Percentiles rank a stretch among this genome's conserved stretches.
Evolutionary conservation across 345 rosid species (phyloP).

Genomic region (Aquilaria sinensis): DNA sequence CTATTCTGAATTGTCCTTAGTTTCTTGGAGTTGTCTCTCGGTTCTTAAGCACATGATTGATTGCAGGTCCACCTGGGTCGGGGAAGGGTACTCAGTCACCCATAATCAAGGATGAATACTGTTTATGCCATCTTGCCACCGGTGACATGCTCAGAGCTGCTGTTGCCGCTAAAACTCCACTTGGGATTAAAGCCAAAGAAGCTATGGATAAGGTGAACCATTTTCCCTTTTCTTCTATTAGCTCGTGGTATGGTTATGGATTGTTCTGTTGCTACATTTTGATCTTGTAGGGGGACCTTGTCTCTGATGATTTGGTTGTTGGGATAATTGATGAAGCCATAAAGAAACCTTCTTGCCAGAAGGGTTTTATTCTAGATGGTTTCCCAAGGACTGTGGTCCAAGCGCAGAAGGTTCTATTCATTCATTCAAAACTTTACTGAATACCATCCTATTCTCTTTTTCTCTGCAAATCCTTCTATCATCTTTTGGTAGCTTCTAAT

Average conservation of each 20-base stretch:
- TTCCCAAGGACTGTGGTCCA: conserved; percentile 90
- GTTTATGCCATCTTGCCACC: conserved; percentile 96
- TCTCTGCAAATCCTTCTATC: no score
- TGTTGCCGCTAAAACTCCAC: conserved; percentile 88
- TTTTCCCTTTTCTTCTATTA: no score
- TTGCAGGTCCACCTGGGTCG: conserved; percentile 96
- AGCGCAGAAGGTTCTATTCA: conserved; percentile 65
- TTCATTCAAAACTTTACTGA: no score
- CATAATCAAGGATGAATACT: conserved; percentile 82
- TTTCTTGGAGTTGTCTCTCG: no score
- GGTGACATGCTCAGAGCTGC: conserved; percentile 99
- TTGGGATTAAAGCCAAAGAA: conserved; percentile 92
- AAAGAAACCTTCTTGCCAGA: conserved; percentile 84
- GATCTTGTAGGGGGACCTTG: conserved; percentile 74
- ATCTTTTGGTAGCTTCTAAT: background rate
- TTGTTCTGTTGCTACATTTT: background rate
- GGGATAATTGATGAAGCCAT: conserved; percentile 95
- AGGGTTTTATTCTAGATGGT: conserved; percentile 96
- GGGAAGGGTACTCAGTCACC: conserved; percentile 99
- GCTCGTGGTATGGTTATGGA: no score
- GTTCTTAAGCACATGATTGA: background rate
- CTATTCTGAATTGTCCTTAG: no score
- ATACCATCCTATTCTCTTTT: background rate
- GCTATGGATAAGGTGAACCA: conserved; percentile 84
- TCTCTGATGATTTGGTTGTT: conserved; percentile 90